Evolutionary conservation across 2,329 filamentous ascomycete genomes (phyloP).

Genomic region (Orbilia blumenaviensis): DNA sequence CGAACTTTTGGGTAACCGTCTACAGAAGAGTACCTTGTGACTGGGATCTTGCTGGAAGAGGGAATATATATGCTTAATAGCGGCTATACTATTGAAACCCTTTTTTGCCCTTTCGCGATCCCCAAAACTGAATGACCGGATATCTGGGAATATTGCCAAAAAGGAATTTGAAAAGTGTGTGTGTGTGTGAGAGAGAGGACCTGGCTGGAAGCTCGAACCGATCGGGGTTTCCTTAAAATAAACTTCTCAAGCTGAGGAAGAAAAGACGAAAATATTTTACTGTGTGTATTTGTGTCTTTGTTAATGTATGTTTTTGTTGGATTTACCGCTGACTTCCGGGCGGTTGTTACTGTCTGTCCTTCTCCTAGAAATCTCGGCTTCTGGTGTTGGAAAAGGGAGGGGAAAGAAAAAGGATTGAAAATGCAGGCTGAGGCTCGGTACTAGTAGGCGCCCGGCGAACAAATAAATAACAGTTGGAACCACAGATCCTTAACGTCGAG

Average conservation of each 20-base stretch:
- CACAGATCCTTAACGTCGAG: constrained; percentile 46
- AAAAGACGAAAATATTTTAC: constrained; percentile 11
- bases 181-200: neutral
- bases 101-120: too few species aligned
- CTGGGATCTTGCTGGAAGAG: constrained; percentile 30
- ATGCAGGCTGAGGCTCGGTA: neutral
- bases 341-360: constrained; percentile 5
- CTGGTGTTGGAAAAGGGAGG: neutral
- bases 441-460: constrained; percentile 31
- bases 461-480: constrained; percentile 8
- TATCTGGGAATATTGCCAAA: constrained; percentile 22
- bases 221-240: constrained; percentile 17
- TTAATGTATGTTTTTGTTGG: constrained; percentile 10
- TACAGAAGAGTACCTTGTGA: constrained; percentile 29
- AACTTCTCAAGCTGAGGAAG: too few species aligned
- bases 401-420: neutral
- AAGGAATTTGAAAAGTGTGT: neutral
- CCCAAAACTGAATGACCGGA: constrained; percentile 50
- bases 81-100: constrained; percentile 50
- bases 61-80: constrained; percentile 47
- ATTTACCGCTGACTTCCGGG: constrained; percentile 47
- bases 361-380: constrained; percentile 21
- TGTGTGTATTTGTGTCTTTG: neutral
- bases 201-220: constrained; percentile 32
- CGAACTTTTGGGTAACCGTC: constrained; percentile 40